Evolutionary conservation across 257 asterid genomes (phyloP).

Genomic region (Coffea canephora): DNA sequence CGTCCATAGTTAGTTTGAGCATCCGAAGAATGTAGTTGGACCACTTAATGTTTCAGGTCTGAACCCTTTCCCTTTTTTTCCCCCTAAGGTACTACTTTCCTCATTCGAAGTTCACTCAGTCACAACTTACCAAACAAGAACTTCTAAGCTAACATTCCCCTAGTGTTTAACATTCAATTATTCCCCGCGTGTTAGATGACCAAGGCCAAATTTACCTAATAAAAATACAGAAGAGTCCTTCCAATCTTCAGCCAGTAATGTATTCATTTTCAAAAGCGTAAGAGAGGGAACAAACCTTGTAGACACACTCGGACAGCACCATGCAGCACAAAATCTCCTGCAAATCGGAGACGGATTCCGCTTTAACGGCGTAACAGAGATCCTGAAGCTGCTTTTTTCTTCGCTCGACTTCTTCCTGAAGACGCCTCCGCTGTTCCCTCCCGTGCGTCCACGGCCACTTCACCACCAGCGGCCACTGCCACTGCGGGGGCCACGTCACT

Average conservation of each 20-base stretch:
- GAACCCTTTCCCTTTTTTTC: too few species aligned
- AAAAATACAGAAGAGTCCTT: not conserved
- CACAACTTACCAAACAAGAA: not conserved
- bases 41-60: too few species aligned
- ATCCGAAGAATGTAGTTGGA: not conserved
- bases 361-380: conserved; percentile 76
- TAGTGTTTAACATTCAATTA: too few species aligned
- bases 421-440: conserved; percentile 61
- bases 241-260: not conserved
- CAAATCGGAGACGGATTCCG: conserved; percentile 81
- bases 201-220: not conserved
- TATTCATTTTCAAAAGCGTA: not conserved
- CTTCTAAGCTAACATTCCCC: not conserved
- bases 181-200: too few species aligned
- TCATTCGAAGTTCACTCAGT: too few species aligned
- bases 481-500: conserved; percentile 81
- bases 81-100: too few species aligned
- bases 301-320: conserved; percentile 97
- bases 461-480: conserved; percentile 77
- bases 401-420: conserved; percentile 66
- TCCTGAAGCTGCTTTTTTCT: conserved; percentile 78
- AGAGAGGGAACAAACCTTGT: conserved; percentile 53
- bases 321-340: conserved; percentile 95
- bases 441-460: conserved; percentile 89
- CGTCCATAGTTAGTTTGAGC: not conserved